These are phyloP conservation scores for Xylariomycetidae sp. DNA, from an alignment of 2,329 filamentous ascomycete genomes.

Conservation along the genomic window DNA sequence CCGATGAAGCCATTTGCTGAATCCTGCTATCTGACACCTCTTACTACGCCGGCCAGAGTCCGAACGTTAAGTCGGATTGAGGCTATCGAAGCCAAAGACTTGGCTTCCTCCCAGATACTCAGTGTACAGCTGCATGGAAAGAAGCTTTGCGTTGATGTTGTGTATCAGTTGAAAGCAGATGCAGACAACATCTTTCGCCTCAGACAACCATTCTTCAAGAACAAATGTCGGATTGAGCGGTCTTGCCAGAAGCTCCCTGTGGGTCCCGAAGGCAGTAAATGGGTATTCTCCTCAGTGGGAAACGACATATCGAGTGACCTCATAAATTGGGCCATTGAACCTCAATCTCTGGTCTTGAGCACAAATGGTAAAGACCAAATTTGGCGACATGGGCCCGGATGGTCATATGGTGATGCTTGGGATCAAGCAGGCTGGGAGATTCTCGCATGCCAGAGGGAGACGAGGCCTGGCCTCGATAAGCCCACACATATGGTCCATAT, in stretches of 20 bases:
- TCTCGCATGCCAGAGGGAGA: conserved; percentile 1
- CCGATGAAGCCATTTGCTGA: conserved; percentile 3
- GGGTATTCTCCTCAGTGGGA: background rate
- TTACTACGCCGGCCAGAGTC: conserved; percentile 1
- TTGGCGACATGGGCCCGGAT: too few relatives aligned
- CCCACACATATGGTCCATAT: conserved; percentile 4
- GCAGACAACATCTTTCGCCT: conserved; percentile 2
- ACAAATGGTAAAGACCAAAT: too few relatives aligned
- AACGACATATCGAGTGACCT: conserved; percentile 2
- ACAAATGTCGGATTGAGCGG: conserved; percentile 2
- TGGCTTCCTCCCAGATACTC: conserved; percentile 2
- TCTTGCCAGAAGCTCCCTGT: conserved; percentile 1
- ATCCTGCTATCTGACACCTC: conserved; percentile 8
- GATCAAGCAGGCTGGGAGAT: conserved; percentile 1
- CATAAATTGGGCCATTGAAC: conserved; percentile 4
- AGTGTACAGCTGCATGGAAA: conserved; percentile 4
- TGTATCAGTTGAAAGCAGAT: conserved; percentile 3
- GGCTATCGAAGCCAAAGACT: background rate
- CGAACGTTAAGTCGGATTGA: conserved; percentile 1
- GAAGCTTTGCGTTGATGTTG: conserved; percentile 8
- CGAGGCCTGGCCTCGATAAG: background rate
- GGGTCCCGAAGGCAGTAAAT: background rate
- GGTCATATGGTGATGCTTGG: too few relatives aligned
- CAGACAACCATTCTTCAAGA: conserved; percentile 5
- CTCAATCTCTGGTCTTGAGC: background rate